A percentile compares a stretch with the other conserved stretches of the same genome.
Conservation (phyloP, 768 basidiomycete genomes). For the Phanerochaete sordida region DNA sequence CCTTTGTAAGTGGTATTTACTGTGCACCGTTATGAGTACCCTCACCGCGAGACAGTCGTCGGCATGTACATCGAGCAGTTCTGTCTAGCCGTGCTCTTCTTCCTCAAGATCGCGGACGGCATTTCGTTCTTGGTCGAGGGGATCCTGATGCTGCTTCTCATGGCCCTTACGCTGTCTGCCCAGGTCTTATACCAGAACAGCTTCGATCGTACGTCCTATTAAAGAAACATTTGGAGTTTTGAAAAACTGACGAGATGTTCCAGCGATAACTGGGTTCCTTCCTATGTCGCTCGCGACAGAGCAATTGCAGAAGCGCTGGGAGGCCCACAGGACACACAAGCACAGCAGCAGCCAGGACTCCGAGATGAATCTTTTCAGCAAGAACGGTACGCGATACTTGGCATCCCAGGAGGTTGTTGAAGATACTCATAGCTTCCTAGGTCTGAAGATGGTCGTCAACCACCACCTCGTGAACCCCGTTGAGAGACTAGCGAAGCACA, state of each 20-base stretch:
- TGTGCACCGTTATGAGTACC: background rate
- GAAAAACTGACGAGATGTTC: background rate
- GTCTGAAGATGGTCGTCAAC: constrained; percentile 12
- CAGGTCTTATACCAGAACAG: constrained; percentile 37
- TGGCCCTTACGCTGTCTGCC: constrained; percentile 46
- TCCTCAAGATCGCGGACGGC: constrained; percentile 46
- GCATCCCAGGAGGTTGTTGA: background rate
- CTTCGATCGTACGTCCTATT: constrained; percentile 37
- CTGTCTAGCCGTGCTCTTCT: constrained; percentile 63
- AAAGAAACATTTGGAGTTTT: too few species aligned
- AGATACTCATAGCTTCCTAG: background rate
- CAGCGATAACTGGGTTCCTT: constrained; percentile 50
- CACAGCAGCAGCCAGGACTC: constrained; percentile 2
- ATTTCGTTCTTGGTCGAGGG: constrained; percentile 38
- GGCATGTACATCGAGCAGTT: constrained; percentile 73
- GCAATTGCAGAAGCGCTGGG: constrained; percentile 43
- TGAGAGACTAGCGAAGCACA: constrained; percentile 6
- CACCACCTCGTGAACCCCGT: constrained; percentile 3
- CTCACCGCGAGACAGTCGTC: constrained; percentile 38
- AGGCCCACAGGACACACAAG: constrained; percentile 20
- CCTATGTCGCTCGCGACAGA: constrained; percentile 64
- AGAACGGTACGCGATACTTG: constrained; percentile 15
- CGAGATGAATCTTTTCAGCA: constrained; percentile 23
- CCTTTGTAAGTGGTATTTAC: constrained; percentile 43
- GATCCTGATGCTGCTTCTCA: constrained; percentile 55